A percentile compares a stretch with the other conserved stretches of the same genome.
Evolutionary conservation across 2,329 filamentous ascomycete species (phyloP).

Genomic region (Epichloe glyceriae): DNA sequence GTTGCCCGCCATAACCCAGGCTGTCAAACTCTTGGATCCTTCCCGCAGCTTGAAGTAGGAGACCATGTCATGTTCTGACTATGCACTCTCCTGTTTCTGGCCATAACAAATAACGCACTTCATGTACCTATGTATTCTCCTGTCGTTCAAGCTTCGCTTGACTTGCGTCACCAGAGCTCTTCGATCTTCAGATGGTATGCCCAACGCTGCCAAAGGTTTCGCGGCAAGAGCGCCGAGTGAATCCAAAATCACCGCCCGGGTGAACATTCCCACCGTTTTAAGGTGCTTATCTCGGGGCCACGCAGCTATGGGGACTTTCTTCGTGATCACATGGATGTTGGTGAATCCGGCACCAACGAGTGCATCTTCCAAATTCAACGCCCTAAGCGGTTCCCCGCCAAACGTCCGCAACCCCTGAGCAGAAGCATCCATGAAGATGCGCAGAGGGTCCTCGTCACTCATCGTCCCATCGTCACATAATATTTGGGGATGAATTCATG

Average conservation of each 20-base stretch:
- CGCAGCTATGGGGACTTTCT: constrained; percentile 32
- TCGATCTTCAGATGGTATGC: constrained; percentile 21
- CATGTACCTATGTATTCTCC: constrained; percentile 28
- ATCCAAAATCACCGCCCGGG: constrained; percentile 28
- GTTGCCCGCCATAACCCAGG: background rate
- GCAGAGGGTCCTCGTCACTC: constrained; percentile 25
- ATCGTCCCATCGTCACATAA: constrained; percentile 33
- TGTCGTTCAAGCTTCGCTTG: constrained; percentile 21
- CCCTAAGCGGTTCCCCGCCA: constrained; percentile 25
- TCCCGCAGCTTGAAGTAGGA: background rate
- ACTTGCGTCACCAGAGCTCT: constrained; percentile 19
- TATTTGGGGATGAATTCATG: constrained; percentile 31
- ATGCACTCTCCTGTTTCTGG: constrained; percentile 21
- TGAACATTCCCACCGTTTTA: constrained; percentile 30
- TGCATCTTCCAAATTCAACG: constrained; percentile 19
- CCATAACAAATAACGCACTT: constrained; percentile 30
- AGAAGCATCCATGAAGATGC: constrained; percentile 20
- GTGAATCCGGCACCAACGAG: constrained; percentile 31
- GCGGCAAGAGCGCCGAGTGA: constrained; percentile 28
- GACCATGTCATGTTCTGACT: background rate
- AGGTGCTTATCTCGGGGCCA: constrained; percentile 29
- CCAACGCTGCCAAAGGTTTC: constrained; percentile 27
- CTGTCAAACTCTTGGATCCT: background rate
- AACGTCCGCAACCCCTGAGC: constrained; percentile 21
- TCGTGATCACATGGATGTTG: constrained; percentile 27